Percentiles rank a stretch among this genome's conserved stretches.
phyloP scores from a whole-genome alignment of 2,329 filamentous ascomycete genomes.

The Aspergillus carbonarius region DNA sequence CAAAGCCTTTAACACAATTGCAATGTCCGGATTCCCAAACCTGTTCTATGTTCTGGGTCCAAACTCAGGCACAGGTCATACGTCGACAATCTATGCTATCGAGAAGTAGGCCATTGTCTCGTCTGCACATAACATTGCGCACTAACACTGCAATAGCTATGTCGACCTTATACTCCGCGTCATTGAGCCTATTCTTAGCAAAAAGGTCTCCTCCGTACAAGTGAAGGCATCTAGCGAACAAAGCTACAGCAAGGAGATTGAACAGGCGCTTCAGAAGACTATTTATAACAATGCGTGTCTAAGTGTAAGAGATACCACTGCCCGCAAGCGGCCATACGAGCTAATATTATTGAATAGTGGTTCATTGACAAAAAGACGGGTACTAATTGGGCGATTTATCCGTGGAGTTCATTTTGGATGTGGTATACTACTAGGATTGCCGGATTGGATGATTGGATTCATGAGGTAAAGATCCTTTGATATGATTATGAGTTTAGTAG shows the following conservation, averaged over 20 bases:
- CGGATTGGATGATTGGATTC: background rate
- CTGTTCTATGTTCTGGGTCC: slow-evolving; percentile 24
- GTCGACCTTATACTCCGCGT: slow-evolving; percentile 11
- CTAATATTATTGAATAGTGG: slow-evolving; percentile 5
- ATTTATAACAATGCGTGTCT: slow-evolving; percentile 13
- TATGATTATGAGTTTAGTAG: too few species aligned
- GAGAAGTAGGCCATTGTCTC: slow-evolving; percentile 11
- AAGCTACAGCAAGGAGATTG: slow-evolving; percentile 9
- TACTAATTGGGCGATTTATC: slow-evolving; percentile 20
- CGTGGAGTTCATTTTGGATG: slow-evolving; percentile 20
- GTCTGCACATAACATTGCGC: background rate
- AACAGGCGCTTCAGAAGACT: slow-evolving; percentile 9
- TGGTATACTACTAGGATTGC: slow-evolving; percentile 10
- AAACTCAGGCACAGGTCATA: slow-evolving; percentile 16
- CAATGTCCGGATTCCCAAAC: slow-evolving; percentile 23
- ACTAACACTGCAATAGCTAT: slow-evolving; percentile 5
- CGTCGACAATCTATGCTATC: slow-evolving; percentile 15
- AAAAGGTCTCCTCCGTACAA: slow-evolving; percentile 12
- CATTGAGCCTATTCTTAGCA: slow-evolving; percentile 13
- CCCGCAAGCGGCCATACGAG: too few species aligned
- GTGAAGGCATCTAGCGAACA: slow-evolving; percentile 12
- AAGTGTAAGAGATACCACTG: slow-evolving; percentile 9
- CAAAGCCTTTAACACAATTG: slow-evolving; percentile 19
- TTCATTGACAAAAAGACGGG: slow-evolving; percentile 16
- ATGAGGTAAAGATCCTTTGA: background rate